phyloP scores from a whole-genome alignment of 805 yeast species.

The Nakazawaea ishiwadae region DNA sequence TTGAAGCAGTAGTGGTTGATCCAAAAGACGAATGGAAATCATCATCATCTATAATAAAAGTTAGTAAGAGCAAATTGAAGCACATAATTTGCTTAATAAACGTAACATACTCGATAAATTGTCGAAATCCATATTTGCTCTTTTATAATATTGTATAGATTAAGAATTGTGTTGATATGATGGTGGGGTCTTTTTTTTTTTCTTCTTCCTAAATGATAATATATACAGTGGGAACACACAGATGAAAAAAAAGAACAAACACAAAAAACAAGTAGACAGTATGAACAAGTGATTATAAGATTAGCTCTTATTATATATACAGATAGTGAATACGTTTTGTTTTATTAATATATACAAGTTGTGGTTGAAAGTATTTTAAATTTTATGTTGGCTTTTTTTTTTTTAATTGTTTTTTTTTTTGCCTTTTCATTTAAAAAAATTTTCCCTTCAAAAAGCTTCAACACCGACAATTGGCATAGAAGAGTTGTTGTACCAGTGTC shows the following conservation, averaged over 20 bases:
- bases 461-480: slow-evolving; percentile 26
- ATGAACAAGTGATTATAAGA: not conserved
- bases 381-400: not conserved
- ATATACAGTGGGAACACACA: not conserved
- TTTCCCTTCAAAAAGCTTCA: slow-evolving; percentile 19
- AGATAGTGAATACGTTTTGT: not conserved
- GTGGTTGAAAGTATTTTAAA: not conserved
- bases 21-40: slow-evolving; percentile 11
- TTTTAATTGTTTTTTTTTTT: not conserved
- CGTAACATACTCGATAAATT: slow-evolving; percentile 9
- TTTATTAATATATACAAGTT: not conserved
- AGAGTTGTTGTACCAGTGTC: slow-evolving; percentile 23
- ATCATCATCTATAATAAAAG: slow-evolving; percentile 4
- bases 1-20: not conserved
- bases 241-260: too few relatives aligned
- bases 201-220: not conserved
- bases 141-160: not conserved
- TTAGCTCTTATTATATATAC: too few relatives aligned
- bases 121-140: slow-evolving; percentile 11
- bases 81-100: too few relatives aligned
- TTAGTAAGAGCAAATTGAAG: not conserved
- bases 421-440: too few relatives aligned
- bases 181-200: too few relatives aligned
- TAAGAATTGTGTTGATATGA: too few relatives aligned
- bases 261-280: too few relatives aligned